These are phyloP conservation scores for Brasenia schreberi DNA, from an alignment of 164 flowering plant species.

Conservation along the genomic window DNA sequence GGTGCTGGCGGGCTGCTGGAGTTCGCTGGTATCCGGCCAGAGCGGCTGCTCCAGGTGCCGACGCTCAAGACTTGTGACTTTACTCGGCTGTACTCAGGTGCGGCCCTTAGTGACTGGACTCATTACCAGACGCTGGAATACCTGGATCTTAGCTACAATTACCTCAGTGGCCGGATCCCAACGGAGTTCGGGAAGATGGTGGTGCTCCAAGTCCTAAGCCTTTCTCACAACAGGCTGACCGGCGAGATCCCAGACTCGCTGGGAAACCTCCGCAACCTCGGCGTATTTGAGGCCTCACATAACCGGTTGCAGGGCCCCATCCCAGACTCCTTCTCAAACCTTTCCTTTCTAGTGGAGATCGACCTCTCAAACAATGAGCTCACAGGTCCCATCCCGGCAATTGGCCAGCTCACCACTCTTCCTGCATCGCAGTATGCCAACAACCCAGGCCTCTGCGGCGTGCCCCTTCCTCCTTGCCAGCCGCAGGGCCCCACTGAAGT, in stretches of 20 bases:
- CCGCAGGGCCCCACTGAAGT: conserved; percentile 9
- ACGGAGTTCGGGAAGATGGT: conserved; percentile 74
- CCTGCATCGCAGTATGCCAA: conserved; percentile 68
- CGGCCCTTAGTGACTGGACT: conserved; percentile 59
- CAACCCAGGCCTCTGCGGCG: conserved; percentile 93
- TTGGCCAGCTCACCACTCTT: conserved; percentile 81
- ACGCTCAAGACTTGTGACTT: conserved; percentile 65
- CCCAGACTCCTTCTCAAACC: conserved; percentile 71
- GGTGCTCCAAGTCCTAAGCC: conserved; percentile 59
- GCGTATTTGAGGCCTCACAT: conserved; percentile 86
- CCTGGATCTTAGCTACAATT: conserved; percentile 82
- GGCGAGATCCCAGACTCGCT: conserved; percentile 70
- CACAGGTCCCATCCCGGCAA: conserved; percentile 66
- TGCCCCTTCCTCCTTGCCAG: conserved; percentile 63
- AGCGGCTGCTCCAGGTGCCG: conserved; percentile 59
- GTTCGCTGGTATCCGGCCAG: conserved; percentile 78
- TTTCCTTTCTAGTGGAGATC: conserved; percentile 77
- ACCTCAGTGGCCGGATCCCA: conserved; percentile 61
- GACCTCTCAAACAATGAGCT: conserved; percentile 72
- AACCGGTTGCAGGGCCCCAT: conserved; percentile 72
- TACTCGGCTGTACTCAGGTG: conserved; percentile 67
- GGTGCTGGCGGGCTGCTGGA: conserved; percentile 89
- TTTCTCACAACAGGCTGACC: conserved; percentile 61
- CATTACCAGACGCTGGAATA: conserved; percentile 70
- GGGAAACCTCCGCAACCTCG: conserved; percentile 56